A percentile compares a stretch with the other conserved stretches of the same genome.
Conservation (phyloP, 169 alveolate genomes). For the Perkinsus chesapeaki region DNA sequence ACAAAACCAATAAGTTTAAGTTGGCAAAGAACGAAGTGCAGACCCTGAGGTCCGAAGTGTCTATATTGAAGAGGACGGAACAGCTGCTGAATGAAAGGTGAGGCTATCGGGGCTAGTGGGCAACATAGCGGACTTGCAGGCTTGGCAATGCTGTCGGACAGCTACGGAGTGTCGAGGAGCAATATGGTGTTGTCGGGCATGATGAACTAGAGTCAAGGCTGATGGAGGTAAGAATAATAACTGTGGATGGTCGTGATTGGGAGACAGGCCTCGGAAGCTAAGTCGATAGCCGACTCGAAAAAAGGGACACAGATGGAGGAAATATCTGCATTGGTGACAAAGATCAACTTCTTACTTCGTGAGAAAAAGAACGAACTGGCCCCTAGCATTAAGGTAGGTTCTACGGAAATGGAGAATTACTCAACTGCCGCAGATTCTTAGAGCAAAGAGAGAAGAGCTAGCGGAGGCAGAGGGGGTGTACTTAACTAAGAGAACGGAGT, state of each 20-base stretch:
- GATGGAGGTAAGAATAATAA: neutral
- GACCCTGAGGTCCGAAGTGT: neutral
- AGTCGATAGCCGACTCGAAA: neutral
- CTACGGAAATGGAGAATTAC: neutral
- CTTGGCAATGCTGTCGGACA: neutral
- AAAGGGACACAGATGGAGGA: neutral
- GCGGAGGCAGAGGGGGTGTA: neutral
- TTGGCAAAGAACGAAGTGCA: neutral
- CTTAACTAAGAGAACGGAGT: neutral
- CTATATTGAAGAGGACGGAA: neutral
- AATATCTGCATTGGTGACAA: neutral
- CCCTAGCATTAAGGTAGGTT: neutral
- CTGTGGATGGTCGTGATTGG: neutral
- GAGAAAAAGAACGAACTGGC: neutral
- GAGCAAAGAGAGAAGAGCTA: neutral
- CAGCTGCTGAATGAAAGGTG: neutral
- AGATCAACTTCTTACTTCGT: neutral
- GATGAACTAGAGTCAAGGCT: neutral
- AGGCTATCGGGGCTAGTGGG: neutral
- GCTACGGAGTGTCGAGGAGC: neutral
- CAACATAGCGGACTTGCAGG: neutral
- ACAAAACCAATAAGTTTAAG: neutral
- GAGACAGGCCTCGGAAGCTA: neutral
- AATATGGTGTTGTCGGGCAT: neutral
- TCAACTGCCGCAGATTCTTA: neutral